phyloP scores from a whole-genome alignment of 495 filamentous ascomycete species.

The Penicillium pulvis region DNA sequence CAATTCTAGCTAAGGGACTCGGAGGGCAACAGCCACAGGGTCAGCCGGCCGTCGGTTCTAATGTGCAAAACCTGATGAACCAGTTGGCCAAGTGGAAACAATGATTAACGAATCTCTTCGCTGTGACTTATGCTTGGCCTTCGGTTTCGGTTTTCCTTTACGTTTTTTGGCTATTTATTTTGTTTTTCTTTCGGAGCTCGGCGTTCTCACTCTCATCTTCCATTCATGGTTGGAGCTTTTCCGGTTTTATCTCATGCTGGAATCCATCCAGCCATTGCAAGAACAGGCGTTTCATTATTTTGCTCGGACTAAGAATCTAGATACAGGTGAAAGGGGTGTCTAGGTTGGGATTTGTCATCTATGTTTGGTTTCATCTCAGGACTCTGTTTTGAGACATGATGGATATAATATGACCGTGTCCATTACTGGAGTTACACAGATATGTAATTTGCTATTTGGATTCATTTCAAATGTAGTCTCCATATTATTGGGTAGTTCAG shows the following conservation, averaged over 20 bases:
- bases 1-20: slow-evolving; percentile 47
- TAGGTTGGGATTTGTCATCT: slow-evolving; percentile 19
- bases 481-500: too few species aligned
- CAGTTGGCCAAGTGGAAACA: slow-evolving; percentile 63
- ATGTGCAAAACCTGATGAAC: slow-evolving; percentile 64
- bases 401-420: slow-evolving; percentile 22
- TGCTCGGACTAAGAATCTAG: slow-evolving; percentile 23
- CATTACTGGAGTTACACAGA: slow-evolving; percentile 3
- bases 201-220: slow-evolving; percentile 23
- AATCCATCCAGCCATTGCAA: slow-evolving; percentile 21
- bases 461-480: background rate
- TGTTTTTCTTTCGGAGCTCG: slow-evolving; percentile 16
- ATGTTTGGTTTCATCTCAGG: slow-evolving; percentile 9
- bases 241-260: slow-evolving; percentile 17
- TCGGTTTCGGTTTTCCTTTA: slow-evolving; percentile 5
- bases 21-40: slow-evolving; percentile 44
- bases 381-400: slow-evolving; percentile 6
- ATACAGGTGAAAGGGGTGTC: slow-evolving; percentile 22
- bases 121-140: slow-evolving; percentile 10
- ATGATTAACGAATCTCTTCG: slow-evolving; percentile 43
- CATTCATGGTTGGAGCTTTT: background rate
- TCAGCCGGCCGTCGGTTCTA: slow-evolving; percentile 38
- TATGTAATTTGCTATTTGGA: background rate
- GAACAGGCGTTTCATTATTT: slow-evolving; percentile 23
- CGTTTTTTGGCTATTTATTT: slow-evolving; percentile 8